phyloP scores from a whole-genome alignment of 169 alveolate genomes.

The Blepharisma undulans region DNA sequence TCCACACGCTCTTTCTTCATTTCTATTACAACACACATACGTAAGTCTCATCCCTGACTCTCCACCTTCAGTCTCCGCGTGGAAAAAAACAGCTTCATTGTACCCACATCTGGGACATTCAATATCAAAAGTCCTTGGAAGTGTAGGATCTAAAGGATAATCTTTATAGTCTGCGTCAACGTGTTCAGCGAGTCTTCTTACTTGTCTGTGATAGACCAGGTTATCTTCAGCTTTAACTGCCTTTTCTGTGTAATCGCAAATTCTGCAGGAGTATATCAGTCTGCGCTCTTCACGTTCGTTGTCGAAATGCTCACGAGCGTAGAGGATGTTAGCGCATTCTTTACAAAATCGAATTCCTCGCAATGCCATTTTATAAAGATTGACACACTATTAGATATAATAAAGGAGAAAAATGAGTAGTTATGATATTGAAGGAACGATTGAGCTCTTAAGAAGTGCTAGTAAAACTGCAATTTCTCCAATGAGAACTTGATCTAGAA shows the following conservation, averaged over 20 bases:
- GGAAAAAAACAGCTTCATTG: conserved; percentile 46
- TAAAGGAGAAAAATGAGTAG: not conserved
- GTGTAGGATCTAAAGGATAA: conserved; percentile 52
- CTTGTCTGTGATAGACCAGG: conserved; percentile 46
- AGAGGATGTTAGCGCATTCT: conserved; percentile 58
- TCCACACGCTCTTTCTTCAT: conserved; percentile 36
- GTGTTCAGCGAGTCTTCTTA: conserved; percentile 31
- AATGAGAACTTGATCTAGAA: not conserved
- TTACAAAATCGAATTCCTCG: conserved; percentile 56
- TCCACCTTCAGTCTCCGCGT: conserved; percentile 17
- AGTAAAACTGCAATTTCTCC: not conserved
- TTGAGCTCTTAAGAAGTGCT: not conserved
- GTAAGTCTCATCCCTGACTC: conserved; percentile 40
- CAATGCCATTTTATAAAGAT: conserved; percentile 40
- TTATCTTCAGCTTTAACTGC: conserved; percentile 46
- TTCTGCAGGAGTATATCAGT: conserved; percentile 53
- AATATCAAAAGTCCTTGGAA: conserved; percentile 30
- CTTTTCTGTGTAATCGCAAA: conserved; percentile 47
- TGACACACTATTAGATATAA: not conserved
- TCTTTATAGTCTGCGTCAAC: conserved; percentile 45
- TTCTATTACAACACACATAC: conserved; percentile 21
- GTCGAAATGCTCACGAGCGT: conserved; percentile 47
- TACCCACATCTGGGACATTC: conserved; percentile 40
- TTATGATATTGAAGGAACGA: not conserved
- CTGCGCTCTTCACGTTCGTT: conserved; percentile 11